phyloP scores from a whole-genome alignment of 345 rosid species.

The Toxicodendron radicans region DNA sequence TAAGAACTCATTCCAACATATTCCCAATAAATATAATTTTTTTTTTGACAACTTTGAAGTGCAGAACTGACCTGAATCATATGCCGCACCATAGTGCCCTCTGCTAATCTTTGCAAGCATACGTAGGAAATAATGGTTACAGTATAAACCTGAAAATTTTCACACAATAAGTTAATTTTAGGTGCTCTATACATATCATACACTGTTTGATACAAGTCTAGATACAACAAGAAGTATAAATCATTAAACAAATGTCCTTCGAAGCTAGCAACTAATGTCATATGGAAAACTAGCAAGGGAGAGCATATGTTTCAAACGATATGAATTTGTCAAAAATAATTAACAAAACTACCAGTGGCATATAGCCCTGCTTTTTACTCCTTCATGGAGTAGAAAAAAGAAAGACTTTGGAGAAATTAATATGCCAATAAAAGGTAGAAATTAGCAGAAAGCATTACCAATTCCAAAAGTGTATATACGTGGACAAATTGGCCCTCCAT shows the following conservation, averaged over 20 bases:
- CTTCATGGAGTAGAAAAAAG: background rate
- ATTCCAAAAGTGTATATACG: slow-evolving; percentile 80
- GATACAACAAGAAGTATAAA: background rate
- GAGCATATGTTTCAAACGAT: slow-evolving; percentile 3
- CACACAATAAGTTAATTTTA: slow-evolving; percentile 6
- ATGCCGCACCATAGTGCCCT: slow-evolving; percentile 73
- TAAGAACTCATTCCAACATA: too few relatives aligned
- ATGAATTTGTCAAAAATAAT: background rate
- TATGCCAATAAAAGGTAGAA: background rate
- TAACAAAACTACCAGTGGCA: background rate
- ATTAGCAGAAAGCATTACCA: slow-evolving; percentile 46
- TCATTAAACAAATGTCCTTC: background rate
- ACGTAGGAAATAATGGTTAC: slow-evolving; percentile 87
- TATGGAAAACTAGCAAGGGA: background rate
- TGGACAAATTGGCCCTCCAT: slow-evolving; percentile 53
- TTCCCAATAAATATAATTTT: too few relatives aligned
- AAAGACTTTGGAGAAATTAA: background rate
- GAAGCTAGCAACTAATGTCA: background rate
- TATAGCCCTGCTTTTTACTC: background rate
- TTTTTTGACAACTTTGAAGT: background rate
- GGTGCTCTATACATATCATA: background rate
- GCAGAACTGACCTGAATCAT: slow-evolving; percentile 50
- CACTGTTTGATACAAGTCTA: background rate
- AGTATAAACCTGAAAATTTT: slow-evolving; percentile 66
- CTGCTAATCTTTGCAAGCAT: slow-evolving; percentile 70